Base-by-base conservation (phyloP, 163 green algal species). In the Picocystis sp. region DNA sequence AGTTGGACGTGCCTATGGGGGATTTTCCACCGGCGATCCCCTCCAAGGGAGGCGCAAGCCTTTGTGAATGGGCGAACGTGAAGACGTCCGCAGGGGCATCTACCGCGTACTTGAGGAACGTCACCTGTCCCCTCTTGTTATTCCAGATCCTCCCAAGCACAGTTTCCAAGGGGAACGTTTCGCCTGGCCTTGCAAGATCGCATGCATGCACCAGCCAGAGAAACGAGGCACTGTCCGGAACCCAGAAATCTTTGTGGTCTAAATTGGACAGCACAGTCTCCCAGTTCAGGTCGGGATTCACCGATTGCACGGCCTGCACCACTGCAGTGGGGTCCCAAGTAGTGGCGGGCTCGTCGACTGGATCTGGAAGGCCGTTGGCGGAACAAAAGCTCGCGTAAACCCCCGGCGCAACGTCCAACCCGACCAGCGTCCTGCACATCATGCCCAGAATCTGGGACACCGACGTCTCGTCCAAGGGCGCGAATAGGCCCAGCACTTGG, bases 41-140 rank as follows among this genome's bases (percentile, higher is more conserved):
- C 25, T 90, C 77, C 24, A 95, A 11, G 0, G 77, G 76, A 3
- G 69, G 68, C 51, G 0, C 69, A 80, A 55, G 61, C 59, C 45
- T 24, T 33, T 3, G 6, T 42, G 23, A 25, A 50, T 23, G 25
- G 11, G 81, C 71, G 61, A 87, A 95, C 19, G 50, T 68, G 56
- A 93, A 83, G 2, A 92, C 49, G 22, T 94, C 82, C 1, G 75
- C 72, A 2, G 81, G 72, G 9, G 84, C 84, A 11, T 60, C 50
- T 0, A 78, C 64, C 3, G 83, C 88, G 3, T 80, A 64, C n/a
- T 60, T 55, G 50, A 97, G 69, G 24, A 95, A 74, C 6, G 66
- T 42, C 19, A 95, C 61, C 69, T 96, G 88, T 6, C 78, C 87
- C 1, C 62, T 48, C 0, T 69, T 47, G 53, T 93, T 84, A 15